Percentiles rank a stretch among this genome's conserved stretches.
Evolutionary conservation across 768 basidiomycete genomes (phyloP).

Genomic region (Leccinum uliginosum): DNA sequence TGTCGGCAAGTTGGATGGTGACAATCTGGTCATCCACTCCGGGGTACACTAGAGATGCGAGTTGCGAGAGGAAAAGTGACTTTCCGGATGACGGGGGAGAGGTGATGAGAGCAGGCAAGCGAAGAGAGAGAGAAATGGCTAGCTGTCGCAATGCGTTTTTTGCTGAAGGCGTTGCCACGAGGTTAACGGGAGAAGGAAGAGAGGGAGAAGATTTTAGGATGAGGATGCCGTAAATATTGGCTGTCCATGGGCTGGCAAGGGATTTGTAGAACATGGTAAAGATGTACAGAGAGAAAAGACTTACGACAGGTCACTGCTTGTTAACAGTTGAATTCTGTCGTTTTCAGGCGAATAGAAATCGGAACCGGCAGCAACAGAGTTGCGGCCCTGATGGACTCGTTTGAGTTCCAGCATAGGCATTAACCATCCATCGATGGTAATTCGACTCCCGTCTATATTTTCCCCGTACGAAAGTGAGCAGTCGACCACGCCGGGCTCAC

Average conservation of each 20-base stretch:
- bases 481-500: slow-evolving; percentile 55
- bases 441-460: slow-evolving; percentile 41
- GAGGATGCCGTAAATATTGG: slow-evolving; percentile 62
- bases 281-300: slow-evolving; percentile 9
- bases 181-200: slow-evolving; percentile 27
- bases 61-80: slow-evolving; percentile 69
- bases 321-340: slow-evolving; percentile 33
- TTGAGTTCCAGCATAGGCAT: slow-evolving; percentile 66
- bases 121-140: slow-evolving; percentile 59
- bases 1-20: slow-evolving; percentile 88
- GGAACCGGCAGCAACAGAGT: slow-evolving; percentile 38
- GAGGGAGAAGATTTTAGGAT: slow-evolving; percentile 48
- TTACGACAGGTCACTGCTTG: slow-evolving; percentile 53
- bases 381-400: slow-evolving; percentile 51
- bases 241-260: slow-evolving; percentile 48
- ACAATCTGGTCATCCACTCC: slow-evolving; percentile 64
- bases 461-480: slow-evolving; percentile 57
- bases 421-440: slow-evolving; percentile 74
- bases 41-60: slow-evolving; percentile 65
- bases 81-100: slow-evolving; percentile 90
- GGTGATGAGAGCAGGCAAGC: slow-evolving; percentile 76
- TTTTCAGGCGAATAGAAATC: slow-evolving; percentile 45
- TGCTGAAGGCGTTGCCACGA: slow-evolving; percentile 65
- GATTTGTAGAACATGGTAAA: slow-evolving; percentile 11
- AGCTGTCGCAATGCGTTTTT: slow-evolving; percentile 55